Conservation (phyloP, 2,329 filamentous ascomycete species). For the Phialocephala subalpina region DNA sequence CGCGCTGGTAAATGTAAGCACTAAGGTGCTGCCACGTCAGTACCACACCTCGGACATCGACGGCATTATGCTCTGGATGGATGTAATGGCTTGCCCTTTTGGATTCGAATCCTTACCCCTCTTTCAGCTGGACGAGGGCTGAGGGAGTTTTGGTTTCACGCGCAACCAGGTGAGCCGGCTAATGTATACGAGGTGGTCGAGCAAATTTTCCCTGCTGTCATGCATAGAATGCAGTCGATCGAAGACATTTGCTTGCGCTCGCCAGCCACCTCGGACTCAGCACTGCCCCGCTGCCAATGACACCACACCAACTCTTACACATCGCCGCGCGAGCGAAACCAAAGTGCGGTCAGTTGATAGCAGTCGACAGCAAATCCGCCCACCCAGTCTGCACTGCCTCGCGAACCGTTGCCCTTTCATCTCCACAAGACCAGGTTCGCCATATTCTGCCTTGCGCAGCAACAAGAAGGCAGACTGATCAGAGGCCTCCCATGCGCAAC, state of each 20-base stretch:
- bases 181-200: neutral
- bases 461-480: neutral
- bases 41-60: neutral
- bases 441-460: neutral
- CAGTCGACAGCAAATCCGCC: neutral
- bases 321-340: neutral
- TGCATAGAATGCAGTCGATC: neutral
- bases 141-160: conserved; percentile 2
- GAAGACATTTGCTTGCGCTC: conserved; percentile 5
- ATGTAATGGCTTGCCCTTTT: neutral
- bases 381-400: neutral
- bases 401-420: neutral
- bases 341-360: neutral
- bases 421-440: neutral
- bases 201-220: conserved; percentile 3
- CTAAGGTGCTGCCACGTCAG: neutral
- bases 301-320: neutral
- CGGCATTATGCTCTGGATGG: neutral
- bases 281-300: conserved; percentile 3
- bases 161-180: neutral
- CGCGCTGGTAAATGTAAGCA: neutral
- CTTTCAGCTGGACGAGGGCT: neutral
- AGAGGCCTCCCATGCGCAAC: neutral
- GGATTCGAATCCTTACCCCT: neutral
- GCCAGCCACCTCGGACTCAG: neutral